A percentile compares a stretch with the other conserved stretches of the same genome.
Evolutionary conservation across 2,329 filamentous ascomycete genomes (phyloP).

Genomic region (Epichloe uncinata): DNA sequence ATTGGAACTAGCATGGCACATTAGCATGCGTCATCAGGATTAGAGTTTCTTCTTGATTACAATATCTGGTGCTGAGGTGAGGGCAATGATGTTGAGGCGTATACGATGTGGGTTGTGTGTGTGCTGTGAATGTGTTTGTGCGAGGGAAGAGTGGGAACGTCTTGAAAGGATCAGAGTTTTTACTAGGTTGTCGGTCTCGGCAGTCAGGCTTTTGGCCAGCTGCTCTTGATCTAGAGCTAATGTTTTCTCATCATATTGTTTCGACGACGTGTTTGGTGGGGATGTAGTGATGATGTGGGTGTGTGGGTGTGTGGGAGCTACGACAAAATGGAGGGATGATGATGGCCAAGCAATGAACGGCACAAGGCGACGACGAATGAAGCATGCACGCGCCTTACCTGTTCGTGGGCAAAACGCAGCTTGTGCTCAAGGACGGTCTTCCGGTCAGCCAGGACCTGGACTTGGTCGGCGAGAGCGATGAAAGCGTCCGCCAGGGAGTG

Average conservation of each 20-base stretch:
- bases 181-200: constrained; percentile 46
- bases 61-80: background rate
- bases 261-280: constrained; percentile 6
- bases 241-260: constrained; percentile 27
- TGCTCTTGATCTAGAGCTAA: constrained; percentile 84
- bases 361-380: constrained; percentile 1
- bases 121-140: background rate
- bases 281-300: background rate
- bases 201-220: constrained; percentile 29
- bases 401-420: constrained; percentile 51
- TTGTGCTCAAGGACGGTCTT: constrained; percentile 56
- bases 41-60: background rate
- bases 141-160: constrained; percentile 6
- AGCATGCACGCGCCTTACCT: constrained; percentile 32
- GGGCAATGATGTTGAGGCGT: background rate
- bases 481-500: constrained; percentile 51
- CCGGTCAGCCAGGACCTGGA: constrained; percentile 48
- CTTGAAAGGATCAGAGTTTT: constrained; percentile 11
- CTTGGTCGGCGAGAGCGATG: constrained; percentile 50
- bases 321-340: background rate
- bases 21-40: constrained; percentile 5
- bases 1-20: constrained; percentile 40
- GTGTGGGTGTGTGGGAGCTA: background rate
- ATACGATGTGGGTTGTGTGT: background rate
- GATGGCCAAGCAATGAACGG: background rate